phyloP scores from a whole-genome alignment of 371 early-diverging fungal species.

The Mucor racemosus region DNA sequence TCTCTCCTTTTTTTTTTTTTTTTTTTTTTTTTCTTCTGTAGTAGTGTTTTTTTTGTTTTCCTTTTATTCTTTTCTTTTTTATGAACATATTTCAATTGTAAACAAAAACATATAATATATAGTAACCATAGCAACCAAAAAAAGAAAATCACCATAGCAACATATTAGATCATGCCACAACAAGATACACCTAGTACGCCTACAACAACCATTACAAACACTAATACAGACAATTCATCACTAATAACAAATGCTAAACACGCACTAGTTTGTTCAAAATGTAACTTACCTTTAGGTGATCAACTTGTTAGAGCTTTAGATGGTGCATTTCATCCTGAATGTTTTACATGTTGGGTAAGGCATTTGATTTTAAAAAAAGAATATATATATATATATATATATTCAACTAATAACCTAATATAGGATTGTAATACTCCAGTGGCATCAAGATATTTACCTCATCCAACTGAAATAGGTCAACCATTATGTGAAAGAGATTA shows the following conservation, averaged over 20 bases:
- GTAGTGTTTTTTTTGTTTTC: background rate
- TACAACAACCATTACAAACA: background rate
- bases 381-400: background rate
- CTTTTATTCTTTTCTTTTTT: constrained; percentile 1
- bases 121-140: background rate
- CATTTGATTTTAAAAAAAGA: background rate
- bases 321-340: constrained; percentile 95
- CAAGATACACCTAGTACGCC: background rate
- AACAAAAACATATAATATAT: background rate
- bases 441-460: constrained; percentile 86
- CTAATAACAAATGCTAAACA: constrained; percentile 39
- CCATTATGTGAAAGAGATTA: constrained; percentile 91
- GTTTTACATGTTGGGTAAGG: constrained; percentile 89
- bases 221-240: background rate
- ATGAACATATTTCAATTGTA: background rate
- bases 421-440: constrained; percentile 85
- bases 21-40: background rate
- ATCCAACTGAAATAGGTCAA: constrained; percentile 60
- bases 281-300: constrained; percentile 86
- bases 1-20: constrained; percentile 8
- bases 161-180: background rate
- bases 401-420: background rate
- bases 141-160: background rate
- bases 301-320: constrained; percentile 92
- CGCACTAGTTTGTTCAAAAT: constrained; percentile 84